Evolutionary conservation across 2,329 filamentous ascomycete species (phyloP).

Genomic region (Aspergillus nomiae): DNA sequence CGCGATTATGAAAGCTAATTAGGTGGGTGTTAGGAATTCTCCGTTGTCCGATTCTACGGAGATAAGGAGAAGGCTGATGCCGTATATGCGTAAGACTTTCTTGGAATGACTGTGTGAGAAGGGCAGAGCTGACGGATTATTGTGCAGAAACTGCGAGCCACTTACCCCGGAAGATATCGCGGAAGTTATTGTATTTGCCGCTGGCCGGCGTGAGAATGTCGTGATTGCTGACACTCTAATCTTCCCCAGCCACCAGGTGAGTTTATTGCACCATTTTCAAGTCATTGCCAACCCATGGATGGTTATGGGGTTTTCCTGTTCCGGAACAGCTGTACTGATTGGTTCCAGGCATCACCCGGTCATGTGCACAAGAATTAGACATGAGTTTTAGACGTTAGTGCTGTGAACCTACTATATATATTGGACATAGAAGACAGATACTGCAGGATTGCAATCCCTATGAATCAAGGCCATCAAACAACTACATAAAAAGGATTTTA

Average conservation of each 20-base stretch:
- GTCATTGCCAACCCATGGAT: slow-evolving; percentile 13
- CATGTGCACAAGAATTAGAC: slow-evolving; percentile 15
- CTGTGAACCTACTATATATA: not conserved
- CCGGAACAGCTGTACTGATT: not conserved
- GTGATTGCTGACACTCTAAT: slow-evolving; percentile 85
- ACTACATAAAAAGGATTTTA: not conserved
- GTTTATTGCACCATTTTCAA: slow-evolving; percentile 25
- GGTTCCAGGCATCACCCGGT: slow-evolving; percentile 16
- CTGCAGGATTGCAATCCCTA: not conserved
- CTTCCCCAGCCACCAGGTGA: slow-evolving; percentile 86
- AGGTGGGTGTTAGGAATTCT: slow-evolving; percentile 68
- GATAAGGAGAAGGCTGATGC: slow-evolving; percentile 88
- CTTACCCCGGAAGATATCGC: slow-evolving; percentile 89
- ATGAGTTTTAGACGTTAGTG: not conserved
- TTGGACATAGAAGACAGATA: not conserved
- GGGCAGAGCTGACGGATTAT: slow-evolving; percentile 5
- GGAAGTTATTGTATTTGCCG: slow-evolving; percentile 84
- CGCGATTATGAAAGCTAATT: not conserved
- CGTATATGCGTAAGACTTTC: slow-evolving; percentile 71
- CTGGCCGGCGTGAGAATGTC: slow-evolving; percentile 83
- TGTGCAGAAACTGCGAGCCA: slow-evolving; percentile 69
- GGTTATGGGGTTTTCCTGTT: not conserved
- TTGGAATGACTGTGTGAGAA: not conserved
- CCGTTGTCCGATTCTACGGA: slow-evolving; percentile 81
- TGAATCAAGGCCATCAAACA: not conserved